Conservation (phyloP, 1,284 basidiomycete genomes). For the Rhodotorula mucilaginosa region DNA sequence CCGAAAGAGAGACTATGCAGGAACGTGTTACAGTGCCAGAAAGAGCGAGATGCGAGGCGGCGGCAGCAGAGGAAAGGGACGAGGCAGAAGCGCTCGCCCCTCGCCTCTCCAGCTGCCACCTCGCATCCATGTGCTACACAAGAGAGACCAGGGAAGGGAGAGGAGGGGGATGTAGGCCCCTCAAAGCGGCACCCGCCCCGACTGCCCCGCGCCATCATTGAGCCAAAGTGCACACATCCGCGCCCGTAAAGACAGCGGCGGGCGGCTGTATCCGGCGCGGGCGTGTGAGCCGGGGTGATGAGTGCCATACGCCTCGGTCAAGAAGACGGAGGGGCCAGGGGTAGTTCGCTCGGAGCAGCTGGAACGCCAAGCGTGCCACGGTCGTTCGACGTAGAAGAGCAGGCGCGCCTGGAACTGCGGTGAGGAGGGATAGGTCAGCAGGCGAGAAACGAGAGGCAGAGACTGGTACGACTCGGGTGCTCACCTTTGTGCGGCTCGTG, state of each 20-base stretch:
- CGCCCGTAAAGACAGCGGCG: slow-evolving; percentile 5
- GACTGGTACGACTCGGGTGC: too few species aligned
- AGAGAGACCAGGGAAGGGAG: neutral
- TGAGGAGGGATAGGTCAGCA: neutral
- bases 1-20: too few species aligned
- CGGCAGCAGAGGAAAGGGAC: neutral
- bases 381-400: slow-evolving; percentile 19
- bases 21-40: too few species aligned
- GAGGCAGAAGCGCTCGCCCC: neutral
- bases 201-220: slow-evolving; percentile 20
- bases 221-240: slow-evolving; percentile 11
- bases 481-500: slow-evolving; percentile 10
- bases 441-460: neutral
- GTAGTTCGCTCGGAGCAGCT: slow-evolving; percentile 25
- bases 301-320: neutral
- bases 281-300: neutral
- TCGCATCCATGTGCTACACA: neutral
- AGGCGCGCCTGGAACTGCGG: slow-evolving; percentile 4
- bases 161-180: slow-evolving; percentile 22
- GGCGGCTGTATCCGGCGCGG: slow-evolving; percentile 15
- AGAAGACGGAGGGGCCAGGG: slow-evolving; percentile 12
- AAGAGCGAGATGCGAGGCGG: neutral
- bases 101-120: too few species aligned
- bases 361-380: slow-evolving; percentile 31
- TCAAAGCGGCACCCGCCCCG: slow-evolving; percentile 25